A percentile compares a stretch with the other conserved stretches of the same genome.
Evolutionary conservation across 73 alveolate species (phyloP).

Genomic region (Paramecium octaurelia): DNA sequence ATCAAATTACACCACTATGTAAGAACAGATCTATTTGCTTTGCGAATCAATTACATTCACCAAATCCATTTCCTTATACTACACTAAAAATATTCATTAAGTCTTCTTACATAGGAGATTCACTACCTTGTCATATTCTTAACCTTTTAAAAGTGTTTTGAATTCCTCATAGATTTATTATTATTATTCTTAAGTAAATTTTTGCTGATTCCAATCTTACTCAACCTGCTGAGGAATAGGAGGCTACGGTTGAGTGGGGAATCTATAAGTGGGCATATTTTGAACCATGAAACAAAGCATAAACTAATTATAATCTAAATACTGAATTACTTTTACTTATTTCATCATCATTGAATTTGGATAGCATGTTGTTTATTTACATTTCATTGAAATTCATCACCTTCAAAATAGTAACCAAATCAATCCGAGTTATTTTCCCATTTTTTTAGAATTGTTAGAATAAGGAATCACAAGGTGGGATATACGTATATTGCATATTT

Average conservation of each 20-base stretch:
- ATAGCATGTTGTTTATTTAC: not conserved
- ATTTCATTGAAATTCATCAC: not conserved
- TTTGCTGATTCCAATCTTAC: not conserved
- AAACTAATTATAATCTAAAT: not conserved
- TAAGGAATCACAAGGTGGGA: not conserved
- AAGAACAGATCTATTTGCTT: slow-evolving; percentile 38
- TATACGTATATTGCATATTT: not conserved
- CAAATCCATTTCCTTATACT: not conserved
- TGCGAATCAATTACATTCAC: slow-evolving; percentile 43
- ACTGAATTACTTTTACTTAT: slow-evolving; percentile 5
- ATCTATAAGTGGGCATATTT: not conserved
- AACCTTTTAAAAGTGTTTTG: not conserved
- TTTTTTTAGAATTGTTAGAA: not conserved
- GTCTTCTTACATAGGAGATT: not conserved
- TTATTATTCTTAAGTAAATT: not conserved
- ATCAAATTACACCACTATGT: not conserved
- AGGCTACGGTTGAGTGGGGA: not conserved
- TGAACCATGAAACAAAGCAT: not conserved
- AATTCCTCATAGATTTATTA: slow-evolving; percentile 1
- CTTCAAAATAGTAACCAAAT: not conserved
- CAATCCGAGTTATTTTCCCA: not conserved
- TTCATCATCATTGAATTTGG: not conserved
- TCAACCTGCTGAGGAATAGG: not conserved
- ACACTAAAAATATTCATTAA: not conserved
- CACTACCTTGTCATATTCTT: not conserved